These are phyloP conservation scores for Crithidia mellificae DNA, from an alignment of 208 protist species.

Conservation along the genomic window DNA sequence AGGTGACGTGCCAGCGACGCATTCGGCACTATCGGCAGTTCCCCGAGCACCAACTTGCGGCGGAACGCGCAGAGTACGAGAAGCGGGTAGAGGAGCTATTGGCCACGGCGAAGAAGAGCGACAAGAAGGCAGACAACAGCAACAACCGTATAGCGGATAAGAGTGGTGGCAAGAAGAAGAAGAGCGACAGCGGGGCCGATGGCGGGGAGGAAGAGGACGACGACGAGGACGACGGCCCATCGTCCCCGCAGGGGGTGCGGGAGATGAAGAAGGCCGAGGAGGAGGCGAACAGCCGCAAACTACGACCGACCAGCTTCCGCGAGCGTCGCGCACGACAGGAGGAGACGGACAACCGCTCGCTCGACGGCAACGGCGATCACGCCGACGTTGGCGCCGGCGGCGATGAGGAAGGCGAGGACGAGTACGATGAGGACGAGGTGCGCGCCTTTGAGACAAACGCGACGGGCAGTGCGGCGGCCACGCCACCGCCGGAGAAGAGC, in stretches of 20 bases:
- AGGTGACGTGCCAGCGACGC: slow-evolving; percentile 15
- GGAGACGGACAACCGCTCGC: slow-evolving; percentile 17
- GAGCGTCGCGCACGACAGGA: slow-evolving; percentile 16
- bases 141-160: too few relatives aligned
- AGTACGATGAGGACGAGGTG: slow-evolving; percentile 13
- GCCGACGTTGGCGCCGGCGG: not conserved
- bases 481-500: not conserved
- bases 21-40: slow-evolving; percentile 29
- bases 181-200: too few relatives aligned
- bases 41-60: slow-evolving; percentile 15
- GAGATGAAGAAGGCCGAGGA: not conserved
- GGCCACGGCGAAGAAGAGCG: not conserved
- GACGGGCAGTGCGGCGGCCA: not conserved
- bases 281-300: not conserved
- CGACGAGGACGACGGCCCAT: not conserved
- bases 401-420: not conserved
- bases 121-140: not conserved
- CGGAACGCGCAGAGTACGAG: slow-evolving; percentile 20
- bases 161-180: too few relatives aligned
- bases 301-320: slow-evolving; percentile 9
- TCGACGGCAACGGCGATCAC: slow-evolving; percentile 15
- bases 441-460: not conserved
- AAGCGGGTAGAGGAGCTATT: slow-evolving; percentile 5
- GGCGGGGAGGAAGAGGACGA: too few relatives aligned
- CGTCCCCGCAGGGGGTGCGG: not conserved